Evolutionary conservation across 2,329 filamentous ascomycete species (phyloP).

Genomic region (Bipolaris oryzae): DNA sequence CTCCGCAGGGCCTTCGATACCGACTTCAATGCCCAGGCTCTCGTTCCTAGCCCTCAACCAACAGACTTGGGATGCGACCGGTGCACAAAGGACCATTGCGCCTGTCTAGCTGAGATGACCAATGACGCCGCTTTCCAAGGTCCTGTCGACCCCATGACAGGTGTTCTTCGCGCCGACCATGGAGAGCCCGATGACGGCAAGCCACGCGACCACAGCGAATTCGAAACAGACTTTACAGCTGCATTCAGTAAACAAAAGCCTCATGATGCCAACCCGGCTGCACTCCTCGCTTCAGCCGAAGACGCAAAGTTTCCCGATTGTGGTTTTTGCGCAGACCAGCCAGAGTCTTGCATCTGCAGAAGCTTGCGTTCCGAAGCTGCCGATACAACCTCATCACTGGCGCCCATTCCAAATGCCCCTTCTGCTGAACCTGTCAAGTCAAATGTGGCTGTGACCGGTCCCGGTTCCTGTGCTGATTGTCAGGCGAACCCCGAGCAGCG

Average conservation of each 20-base stretch:
- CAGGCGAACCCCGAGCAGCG: conserved; percentile 42
- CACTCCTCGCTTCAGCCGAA: conserved; percentile 26
- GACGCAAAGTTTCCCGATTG: conserved; percentile 31
- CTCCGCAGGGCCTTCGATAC: not conserved
- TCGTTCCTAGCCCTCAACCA: conserved; percentile 18
- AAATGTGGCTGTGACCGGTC: conserved; percentile 21
- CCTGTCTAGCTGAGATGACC: conserved; percentile 41
- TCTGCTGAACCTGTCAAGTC: conserved; percentile 12
- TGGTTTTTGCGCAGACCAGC: conserved; percentile 42
- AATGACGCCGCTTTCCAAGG: conserved; percentile 26
- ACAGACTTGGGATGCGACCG: conserved; percentile 32
- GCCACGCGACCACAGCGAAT: conserved; percentile 5
- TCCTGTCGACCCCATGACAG: conserved; percentile 20
- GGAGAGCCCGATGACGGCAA: conserved; percentile 9
- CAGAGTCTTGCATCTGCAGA: conserved; percentile 41
- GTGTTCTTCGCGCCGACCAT: conserved; percentile 16
- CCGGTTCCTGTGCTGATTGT: conserved; percentile 47
- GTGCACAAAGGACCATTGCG: conserved; percentile 41
- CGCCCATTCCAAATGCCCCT: conserved; percentile 5
- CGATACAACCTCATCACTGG: conserved; percentile 20
- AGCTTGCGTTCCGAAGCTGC: conserved; percentile 17
- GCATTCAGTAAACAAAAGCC: conserved; percentile 18
- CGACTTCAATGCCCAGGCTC: not conserved
- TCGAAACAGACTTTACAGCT: conserved; percentile 46
- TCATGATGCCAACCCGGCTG: conserved; percentile 19